These are phyloP conservation scores for Forsythia suspensa DNA, from an alignment of 257 asterid genomes.

Conservation along the genomic window DNA sequence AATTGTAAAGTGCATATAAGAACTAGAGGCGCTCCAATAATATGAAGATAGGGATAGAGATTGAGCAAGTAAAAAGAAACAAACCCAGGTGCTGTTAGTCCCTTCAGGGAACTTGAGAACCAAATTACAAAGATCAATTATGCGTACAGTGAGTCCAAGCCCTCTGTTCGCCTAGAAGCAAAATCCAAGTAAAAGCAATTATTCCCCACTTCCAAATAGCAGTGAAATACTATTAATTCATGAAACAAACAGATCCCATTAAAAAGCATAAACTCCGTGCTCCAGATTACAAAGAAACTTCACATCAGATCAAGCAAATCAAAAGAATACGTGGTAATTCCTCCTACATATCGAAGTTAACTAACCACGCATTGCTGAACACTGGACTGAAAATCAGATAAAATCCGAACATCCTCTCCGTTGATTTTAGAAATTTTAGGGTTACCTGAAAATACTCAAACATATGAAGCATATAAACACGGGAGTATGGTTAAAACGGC, in stretches of 20 bases:
- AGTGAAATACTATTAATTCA: background rate
- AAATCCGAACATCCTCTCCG: constrained; percentile 42
- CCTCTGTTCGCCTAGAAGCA: constrained; percentile 86
- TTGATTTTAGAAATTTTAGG: constrained; percentile 24
- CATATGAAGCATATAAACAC: background rate
- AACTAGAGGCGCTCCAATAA: background rate
- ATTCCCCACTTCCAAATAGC: background rate
- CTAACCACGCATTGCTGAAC: constrained; percentile 93
- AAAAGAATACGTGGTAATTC: background rate
- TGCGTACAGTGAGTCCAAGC: constrained; percentile 85
- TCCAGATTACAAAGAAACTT: background rate
- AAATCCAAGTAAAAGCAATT: constrained; percentile 17
- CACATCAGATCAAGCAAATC: background rate
- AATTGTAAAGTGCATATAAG: constrained; percentile 12
- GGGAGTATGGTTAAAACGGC: background rate
- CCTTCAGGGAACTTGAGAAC: constrained; percentile 90
- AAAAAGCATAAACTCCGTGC: background rate
- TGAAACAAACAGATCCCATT: background rate
- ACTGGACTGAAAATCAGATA: constrained; percentile 68
- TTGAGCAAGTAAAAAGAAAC: constrained; percentile 33
- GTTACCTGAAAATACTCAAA: constrained; percentile 36
- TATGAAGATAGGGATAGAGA: background rate
- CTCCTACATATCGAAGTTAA: background rate
- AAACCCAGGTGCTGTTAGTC: constrained; percentile 96
- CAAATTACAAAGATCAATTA: constrained; percentile 86